Evolutionary conservation across 2,329 filamentous ascomycete genomes (phyloP).

Genomic region (Cordyceps farinosa): DNA sequence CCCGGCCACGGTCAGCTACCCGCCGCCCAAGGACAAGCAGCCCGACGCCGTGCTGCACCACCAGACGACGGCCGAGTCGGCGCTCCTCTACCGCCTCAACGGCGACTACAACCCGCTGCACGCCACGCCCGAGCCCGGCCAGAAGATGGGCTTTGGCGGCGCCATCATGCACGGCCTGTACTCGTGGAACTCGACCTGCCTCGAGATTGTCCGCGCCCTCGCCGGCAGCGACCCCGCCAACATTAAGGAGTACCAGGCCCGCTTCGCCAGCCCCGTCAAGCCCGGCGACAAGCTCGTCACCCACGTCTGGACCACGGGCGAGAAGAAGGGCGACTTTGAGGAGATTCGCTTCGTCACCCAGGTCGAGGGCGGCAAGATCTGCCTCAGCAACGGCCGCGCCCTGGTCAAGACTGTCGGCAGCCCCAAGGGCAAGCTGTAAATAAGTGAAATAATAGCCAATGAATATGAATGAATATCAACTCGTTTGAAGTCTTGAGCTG

Average conservation of each 20-base stretch:
- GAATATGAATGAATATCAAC: background rate
- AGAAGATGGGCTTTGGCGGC: conserved; percentile 88
- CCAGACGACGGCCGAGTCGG: conserved; percentile 68
- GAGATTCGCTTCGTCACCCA: conserved; percentile 77
- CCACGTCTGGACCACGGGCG: conserved; percentile 75
- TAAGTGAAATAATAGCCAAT: conserved; percentile 11
- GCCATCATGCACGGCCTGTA: conserved; percentile 86
- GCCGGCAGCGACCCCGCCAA: conserved; percentile 76
- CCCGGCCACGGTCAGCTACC: conserved; percentile 73
- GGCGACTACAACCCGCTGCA: conserved; percentile 95
- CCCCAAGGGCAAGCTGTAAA: conserved; percentile 61
- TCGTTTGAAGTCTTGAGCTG: background rate
- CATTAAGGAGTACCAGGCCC: conserved; percentile 82
- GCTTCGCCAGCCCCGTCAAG: conserved; percentile 80
- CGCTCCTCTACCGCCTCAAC: conserved; percentile 78
- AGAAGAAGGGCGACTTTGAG: conserved; percentile 64
- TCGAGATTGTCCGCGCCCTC: conserved; percentile 68
- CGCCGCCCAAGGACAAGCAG: conserved; percentile 69
- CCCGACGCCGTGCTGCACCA: conserved; percentile 69
- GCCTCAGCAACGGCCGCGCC: conserved; percentile 81
- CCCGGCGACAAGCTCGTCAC: conserved; percentile 79
- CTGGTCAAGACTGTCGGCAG: conserved; percentile 62
- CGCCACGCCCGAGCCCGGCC: conserved; percentile 77
- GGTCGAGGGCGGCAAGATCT: conserved; percentile 77
- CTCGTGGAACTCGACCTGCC: conserved; percentile 77